phyloP scores from a whole-genome alignment of 2,329 filamentous ascomycete species.

The Fusarium sp. region DNA sequence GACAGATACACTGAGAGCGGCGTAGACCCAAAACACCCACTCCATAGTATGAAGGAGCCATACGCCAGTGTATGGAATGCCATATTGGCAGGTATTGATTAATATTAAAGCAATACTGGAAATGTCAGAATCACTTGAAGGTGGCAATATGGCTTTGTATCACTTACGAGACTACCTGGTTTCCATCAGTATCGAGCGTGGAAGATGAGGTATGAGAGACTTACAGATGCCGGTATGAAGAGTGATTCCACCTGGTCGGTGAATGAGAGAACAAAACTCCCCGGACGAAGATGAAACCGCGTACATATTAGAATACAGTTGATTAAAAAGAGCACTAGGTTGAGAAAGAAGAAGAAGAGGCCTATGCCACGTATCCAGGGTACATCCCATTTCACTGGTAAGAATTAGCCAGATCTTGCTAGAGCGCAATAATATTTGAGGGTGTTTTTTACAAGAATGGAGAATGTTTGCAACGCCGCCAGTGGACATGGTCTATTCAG shows the following conservation, averaged over 20 bases:
- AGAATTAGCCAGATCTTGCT: neutral
- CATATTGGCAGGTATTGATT: constrained; percentile 85
- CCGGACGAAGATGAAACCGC: constrained; percentile 78
- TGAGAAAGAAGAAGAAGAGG: constrained; percentile 73
- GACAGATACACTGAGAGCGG: constrained; percentile 74
- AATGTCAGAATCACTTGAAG: constrained; percentile 10
- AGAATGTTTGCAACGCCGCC: constrained; percentile 71
- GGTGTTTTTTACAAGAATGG: constrained; percentile 51
- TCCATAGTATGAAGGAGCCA: constrained; percentile 75
- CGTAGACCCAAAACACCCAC: constrained; percentile 82
- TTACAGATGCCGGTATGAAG: constrained; percentile 78
- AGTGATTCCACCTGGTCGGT: constrained; percentile 83
- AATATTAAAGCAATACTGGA: constrained; percentile 79
- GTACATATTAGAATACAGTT: constrained; percentile 76
- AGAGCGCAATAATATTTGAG: neutral
- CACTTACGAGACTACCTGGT: constrained; percentile 61
- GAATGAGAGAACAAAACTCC: constrained; percentile 80
- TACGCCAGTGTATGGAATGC: constrained; percentile 70
- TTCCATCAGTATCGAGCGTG: constrained; percentile 6
- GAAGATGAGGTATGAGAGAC: constrained; percentile 21
- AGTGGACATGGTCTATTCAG: constrained; percentile 62
- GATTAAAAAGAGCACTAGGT: constrained; percentile 72
- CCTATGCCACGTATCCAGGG: constrained; percentile 72
- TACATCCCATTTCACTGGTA: constrained; percentile 54
- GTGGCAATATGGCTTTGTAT: neutral